These are phyloP conservation scores for Hirsutella thompsonii DNA, from an alignment of 2,329 filamentous ascomycete genomes.

Conservation along the genomic window DNA sequence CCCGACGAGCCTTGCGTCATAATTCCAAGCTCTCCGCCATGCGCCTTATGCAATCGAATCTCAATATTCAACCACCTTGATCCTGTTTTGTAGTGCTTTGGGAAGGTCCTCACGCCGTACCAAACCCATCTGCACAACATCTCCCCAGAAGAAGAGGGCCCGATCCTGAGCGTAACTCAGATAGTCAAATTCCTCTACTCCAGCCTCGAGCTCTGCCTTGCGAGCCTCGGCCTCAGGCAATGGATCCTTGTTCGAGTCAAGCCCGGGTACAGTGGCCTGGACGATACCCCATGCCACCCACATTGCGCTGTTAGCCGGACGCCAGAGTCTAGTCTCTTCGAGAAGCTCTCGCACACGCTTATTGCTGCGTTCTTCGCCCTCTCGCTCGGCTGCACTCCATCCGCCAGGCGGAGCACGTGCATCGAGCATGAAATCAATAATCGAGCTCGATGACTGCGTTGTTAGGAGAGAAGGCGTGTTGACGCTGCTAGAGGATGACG, in stretches of 20 bases:
- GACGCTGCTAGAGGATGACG: slow-evolving; percentile 1
- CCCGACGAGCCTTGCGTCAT: too few species aligned
- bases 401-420: slow-evolving; percentile 43
- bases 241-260: slow-evolving; percentile 34
- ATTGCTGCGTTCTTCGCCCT: slow-evolving; percentile 52
- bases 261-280: slow-evolving; percentile 73
- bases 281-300: slow-evolving; percentile 97
- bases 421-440: slow-evolving; percentile 72
- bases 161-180: slow-evolving; percentile 82
- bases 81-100: slow-evolving; percentile 41
- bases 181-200: slow-evolving; percentile 80
- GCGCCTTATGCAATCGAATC: background rate
- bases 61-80: slow-evolving; percentile 60
- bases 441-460: slow-evolving; percentile 33
- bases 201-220: slow-evolving; percentile 34
- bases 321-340: slow-evolving; percentile 73
- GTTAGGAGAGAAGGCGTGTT: slow-evolving; percentile 22
- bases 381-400: slow-evolving; percentile 39
- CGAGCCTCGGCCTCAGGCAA: slow-evolving; percentile 19
- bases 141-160: slow-evolving; percentile 89
- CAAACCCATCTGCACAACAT: slow-evolving; percentile 67
- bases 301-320: slow-evolving; percentile 72
- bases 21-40: too few species aligned
- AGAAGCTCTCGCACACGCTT: slow-evolving; percentile 56
- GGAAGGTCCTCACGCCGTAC: slow-evolving; percentile 67